Evolutionary conservation across 768 basidiomycete species (phyloP).

Genomic region (Leccinum variicolor): DNA sequence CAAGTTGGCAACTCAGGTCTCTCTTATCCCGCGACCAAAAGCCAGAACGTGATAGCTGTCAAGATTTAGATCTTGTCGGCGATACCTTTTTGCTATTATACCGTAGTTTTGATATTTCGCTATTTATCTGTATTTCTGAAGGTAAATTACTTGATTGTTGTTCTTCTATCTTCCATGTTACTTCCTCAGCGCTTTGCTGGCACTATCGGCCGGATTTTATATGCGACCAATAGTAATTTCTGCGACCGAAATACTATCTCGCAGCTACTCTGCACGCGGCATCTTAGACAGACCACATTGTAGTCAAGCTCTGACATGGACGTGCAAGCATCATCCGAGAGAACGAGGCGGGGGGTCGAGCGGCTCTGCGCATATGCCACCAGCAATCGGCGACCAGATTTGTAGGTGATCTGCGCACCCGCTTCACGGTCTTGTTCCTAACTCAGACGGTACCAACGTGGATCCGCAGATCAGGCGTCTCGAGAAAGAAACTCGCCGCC

Average conservation of each 20-base stretch:
- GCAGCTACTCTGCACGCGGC: not conserved
- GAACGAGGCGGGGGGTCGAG: constrained; percentile 33
- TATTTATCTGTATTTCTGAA: constrained; percentile 23
- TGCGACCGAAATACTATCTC: not conserved
- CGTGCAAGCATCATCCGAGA: constrained; percentile 12
- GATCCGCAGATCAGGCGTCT: constrained; percentile 30
- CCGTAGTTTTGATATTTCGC: not conserved
- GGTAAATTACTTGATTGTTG: constrained; percentile 4
- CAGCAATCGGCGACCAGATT: constrained; percentile 35
- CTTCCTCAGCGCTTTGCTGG: not conserved
- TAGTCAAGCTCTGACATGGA: constrained; percentile 6
- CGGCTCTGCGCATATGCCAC: constrained; percentile 36
- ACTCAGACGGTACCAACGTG: not conserved
- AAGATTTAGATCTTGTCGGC: not conserved
- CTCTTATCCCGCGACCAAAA: constrained; percentile 26
- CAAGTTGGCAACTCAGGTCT: constrained; percentile 16
- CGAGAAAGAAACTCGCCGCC: constrained; percentile 55
- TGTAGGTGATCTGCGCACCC: constrained; percentile 42
- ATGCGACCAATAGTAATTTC: not conserved
- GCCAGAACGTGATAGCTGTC: constrained; percentile 8
- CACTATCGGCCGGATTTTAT: not conserved
- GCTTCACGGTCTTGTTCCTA: not conserved
- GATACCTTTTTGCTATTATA: constrained; percentile 7
- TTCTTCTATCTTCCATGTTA: not conserved
- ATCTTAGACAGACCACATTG: not conserved